These are phyloP conservation scores for Pisolithus thermaeus DNA, from an alignment of 1,284 basidiomycete genomes.

Conservation along the genomic window DNA sequence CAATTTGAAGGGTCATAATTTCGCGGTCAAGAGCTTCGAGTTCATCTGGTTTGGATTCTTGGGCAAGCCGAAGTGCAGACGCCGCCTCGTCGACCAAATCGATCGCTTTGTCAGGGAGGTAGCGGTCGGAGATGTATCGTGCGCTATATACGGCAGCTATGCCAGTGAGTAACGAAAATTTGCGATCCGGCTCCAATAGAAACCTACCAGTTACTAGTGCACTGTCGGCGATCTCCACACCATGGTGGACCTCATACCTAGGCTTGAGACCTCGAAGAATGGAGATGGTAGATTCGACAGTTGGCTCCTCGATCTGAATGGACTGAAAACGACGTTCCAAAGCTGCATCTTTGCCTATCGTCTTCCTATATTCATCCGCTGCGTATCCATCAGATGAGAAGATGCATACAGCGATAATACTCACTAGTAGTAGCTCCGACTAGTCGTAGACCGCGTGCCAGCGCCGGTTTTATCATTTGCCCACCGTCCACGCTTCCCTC, in stretches of 20 bases:
- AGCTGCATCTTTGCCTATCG: conserved; percentile 89
- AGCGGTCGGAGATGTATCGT: conserved; percentile 82
- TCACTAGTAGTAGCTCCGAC: conserved; percentile 84
- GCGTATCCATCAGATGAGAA: conserved; percentile 1
- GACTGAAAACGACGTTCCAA: conserved; percentile 89
- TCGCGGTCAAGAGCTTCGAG: conserved; percentile 81
- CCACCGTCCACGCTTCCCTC: conserved; percentile 91
- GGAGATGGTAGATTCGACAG: conserved; percentile 80
- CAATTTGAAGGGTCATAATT: conserved; percentile 85
- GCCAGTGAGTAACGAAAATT: neutral
- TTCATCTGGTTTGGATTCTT: conserved; percentile 86
- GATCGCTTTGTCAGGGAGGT: conserved; percentile 87
- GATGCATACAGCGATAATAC: conserved; percentile 18
- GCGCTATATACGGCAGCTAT: conserved; percentile 76
- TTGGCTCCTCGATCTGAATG: conserved; percentile 83
- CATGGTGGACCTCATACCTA: conserved; percentile 86
- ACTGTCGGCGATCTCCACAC: conserved; percentile 84
- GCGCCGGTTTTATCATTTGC: conserved; percentile 86
- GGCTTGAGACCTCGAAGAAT: conserved; percentile 85
- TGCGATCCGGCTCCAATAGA: neutral
- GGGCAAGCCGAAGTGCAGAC: conserved; percentile 81
- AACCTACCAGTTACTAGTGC: conserved; percentile 74
- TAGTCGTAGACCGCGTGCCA: conserved; percentile 80
- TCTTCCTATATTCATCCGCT: conserved; percentile 89
- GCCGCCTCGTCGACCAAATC: conserved; percentile 90